Evolutionary conservation across 208 protist genomes (phyloP).

Genomic region (Leishmania aethiopica): DNA sequence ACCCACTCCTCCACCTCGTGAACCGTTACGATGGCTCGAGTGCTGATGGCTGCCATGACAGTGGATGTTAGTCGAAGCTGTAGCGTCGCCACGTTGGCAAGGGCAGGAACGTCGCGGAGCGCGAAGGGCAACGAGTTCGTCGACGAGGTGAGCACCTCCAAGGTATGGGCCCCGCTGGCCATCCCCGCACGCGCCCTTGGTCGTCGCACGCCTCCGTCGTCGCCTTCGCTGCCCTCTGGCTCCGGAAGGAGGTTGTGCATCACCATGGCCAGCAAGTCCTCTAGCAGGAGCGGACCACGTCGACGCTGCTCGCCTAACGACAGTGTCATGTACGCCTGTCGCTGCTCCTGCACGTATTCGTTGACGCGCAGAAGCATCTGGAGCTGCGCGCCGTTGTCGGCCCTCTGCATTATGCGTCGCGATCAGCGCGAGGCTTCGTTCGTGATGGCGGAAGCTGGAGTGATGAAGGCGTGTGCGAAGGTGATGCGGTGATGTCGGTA

Average conservation of each 20-base stretch:
- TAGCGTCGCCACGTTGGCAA: conserved; percentile 44
- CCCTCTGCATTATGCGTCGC: background rate
- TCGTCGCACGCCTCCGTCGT: background rate
- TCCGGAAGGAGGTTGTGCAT: conserved; percentile 3
- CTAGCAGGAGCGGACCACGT: conserved; percentile 21
- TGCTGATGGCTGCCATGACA: conserved; percentile 61
- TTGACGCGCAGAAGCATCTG: conserved; percentile 18
- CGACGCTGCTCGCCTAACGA: conserved; percentile 19
- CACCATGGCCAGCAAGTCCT: conserved; percentile 13
- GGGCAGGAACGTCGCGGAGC: conserved; percentile 51
- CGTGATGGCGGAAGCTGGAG: background rate
- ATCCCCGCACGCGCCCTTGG: background rate
- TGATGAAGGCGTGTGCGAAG: background rate
- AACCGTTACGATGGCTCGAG: conserved; percentile 77
- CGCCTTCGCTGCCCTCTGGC: background rate
- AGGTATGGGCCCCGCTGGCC: background rate
- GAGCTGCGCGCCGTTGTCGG: background rate
- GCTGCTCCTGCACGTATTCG: conserved; percentile 12
- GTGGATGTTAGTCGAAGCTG: conserved; percentile 59
- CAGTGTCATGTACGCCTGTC: conserved; percentile 9
- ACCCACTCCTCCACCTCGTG: conserved; percentile 78
- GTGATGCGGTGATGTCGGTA: background rate
- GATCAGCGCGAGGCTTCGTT: background rate
- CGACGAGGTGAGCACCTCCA: background rate
- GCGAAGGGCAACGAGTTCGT: conserved; percentile 51